These are phyloP conservation scores for Rhododendron ovatum DNA, from an alignment of 148 eudicot species.

Conservation along the genomic window DNA sequence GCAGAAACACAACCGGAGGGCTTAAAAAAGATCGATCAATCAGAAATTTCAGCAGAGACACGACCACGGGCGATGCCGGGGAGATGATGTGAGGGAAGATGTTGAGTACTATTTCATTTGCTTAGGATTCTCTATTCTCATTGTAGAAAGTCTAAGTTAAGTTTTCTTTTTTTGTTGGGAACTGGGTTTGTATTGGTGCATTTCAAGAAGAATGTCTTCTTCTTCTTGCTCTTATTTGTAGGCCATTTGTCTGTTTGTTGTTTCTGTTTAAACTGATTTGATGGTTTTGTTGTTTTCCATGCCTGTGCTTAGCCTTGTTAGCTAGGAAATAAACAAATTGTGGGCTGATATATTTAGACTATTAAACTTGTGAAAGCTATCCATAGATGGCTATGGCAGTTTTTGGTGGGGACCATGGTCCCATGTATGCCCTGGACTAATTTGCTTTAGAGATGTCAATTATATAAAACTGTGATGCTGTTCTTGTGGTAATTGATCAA, in stretches of 20 bases:
- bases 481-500: neutral
- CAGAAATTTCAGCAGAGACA: conserved; percentile 1
- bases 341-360: neutral
- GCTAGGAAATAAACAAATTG: neutral
- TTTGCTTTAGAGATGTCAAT: neutral
- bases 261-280: conserved; percentile 6
- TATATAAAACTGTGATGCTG: neutral
- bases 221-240: conserved; percentile 18
- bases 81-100: neutral
- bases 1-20: neutral
- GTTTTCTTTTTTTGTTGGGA: conserved; percentile 2
- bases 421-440: neutral
- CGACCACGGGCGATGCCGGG: neutral
- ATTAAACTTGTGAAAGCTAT: neutral
- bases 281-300: neutral
- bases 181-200: neutral
- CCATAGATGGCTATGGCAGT: neutral
- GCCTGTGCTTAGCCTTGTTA: neutral
- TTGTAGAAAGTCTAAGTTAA: neutral
- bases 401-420: neutral
- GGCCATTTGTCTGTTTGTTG: conserved; percentile 10
- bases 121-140: neutral
- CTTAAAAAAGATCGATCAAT: neutral
- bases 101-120: neutral
- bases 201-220: conserved; percentile 10